Percentiles rank a stretch among this genome's conserved stretches.
Evolutionary conservation across 768 basidiomycete species (phyloP).

Genomic region (Panus rudis): DNA sequence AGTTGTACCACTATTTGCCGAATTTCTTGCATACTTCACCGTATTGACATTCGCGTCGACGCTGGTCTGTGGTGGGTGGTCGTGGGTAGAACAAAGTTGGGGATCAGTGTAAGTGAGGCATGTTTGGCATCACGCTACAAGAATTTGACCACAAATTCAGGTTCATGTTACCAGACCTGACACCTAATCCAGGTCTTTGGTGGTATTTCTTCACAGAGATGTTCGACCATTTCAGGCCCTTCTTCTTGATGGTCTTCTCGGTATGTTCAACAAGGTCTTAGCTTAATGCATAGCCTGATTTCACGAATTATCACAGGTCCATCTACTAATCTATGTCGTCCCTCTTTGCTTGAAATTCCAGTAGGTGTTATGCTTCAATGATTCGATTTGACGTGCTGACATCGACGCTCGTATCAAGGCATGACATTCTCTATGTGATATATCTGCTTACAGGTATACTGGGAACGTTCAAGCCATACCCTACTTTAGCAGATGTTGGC

Average conservation of each 20-base stretch:
- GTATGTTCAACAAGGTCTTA: constrained; percentile 36
- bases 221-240: constrained; percentile 96
- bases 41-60: constrained; percentile 45
- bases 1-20: constrained; percentile 31
- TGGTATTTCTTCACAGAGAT: constrained; percentile 99
- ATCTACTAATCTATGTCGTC: constrained; percentile 72
- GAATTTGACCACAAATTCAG: constrained; percentile 32
- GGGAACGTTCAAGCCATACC: constrained; percentile 86
- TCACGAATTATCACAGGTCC: constrained; percentile 41
- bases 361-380: constrained; percentile 31
- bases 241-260: constrained; percentile 92
- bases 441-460: constrained; percentile 73
- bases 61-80: constrained; percentile 50
- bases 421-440: constrained; percentile 78
- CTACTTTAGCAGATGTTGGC: constrained; percentile 83
- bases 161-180: constrained; percentile 77
- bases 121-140: neutral
- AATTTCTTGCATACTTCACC: constrained; percentile 46
- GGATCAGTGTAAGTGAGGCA: constrained; percentile 65
- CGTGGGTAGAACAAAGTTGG: constrained; percentile 78
- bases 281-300: neutral
- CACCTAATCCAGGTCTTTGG: constrained; percentile 91
- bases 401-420: constrained; percentile 35
- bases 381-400: neutral
- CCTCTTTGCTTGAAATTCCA: constrained; percentile 88